Evolutionary conservation across 768 basidiomycete genomes (phyloP), one percentile per base, ranked within the genome.

Genomic region (Termitomyces sp.): DNA sequence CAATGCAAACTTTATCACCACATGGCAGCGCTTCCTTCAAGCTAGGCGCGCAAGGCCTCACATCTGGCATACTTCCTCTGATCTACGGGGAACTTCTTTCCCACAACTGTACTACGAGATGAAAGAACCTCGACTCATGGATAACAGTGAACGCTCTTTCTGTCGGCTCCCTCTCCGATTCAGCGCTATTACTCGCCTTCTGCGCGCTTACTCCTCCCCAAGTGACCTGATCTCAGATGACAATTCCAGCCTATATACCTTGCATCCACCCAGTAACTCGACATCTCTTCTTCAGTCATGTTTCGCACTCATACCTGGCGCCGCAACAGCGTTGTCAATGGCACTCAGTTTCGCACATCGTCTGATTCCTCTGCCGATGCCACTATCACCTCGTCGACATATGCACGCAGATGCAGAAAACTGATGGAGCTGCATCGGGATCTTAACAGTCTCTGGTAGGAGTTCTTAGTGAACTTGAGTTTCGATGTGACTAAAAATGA

Each of bases 371-470:
- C 58, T 3, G 28, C 32, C 5, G 54, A 55, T 30, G 50, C 5
- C 2, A 50, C 14, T 4, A 55, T 55, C 13, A 28, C 6, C 4
- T 43, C 59, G n/a, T 50, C 58, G 1, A 18, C 28, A 5, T 60
- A 55, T 18, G 53, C 59, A 14, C 54, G 48, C 10, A 60, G 46
- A 26, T 55, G 53, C 40, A 33, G 41, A 50, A 47, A 56, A 5
- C 40, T 60, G 28, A 60, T 60, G 54, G 38, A 56, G 16, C 49
- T 60, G 20, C 59, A 60, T 36, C 41, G 59, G 4, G 54, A 55
- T 12, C 47, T 60, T 3, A 50, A 35, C 30, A 20, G 4, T n/a
- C 41, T 60, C 20, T 40, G 38, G 59, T 60, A 20, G 10, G 3
- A 33, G 5, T 55, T 5, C 5, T 32, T 30, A 1, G 6, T 30